phyloP scores from a whole-genome alignment of 345 rosid species.

The Rhodomyrtus tomentosa region DNA sequence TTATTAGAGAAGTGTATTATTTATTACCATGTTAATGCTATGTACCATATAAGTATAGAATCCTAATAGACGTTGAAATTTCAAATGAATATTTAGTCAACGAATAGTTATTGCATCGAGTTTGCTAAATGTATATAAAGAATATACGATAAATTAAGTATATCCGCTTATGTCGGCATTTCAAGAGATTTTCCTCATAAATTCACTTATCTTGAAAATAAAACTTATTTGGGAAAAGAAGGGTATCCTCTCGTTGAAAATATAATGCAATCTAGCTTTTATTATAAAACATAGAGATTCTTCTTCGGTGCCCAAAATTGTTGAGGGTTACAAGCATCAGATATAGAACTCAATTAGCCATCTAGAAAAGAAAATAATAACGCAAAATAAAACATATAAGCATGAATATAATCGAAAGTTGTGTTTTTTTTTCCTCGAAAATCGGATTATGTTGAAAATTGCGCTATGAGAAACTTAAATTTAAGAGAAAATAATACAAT shows the following conservation, averaged over 20 bases:
- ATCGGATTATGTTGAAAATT: not conserved
- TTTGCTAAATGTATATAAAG: not conserved
- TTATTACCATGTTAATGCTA: too few species aligned
- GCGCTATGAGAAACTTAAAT: not conserved
- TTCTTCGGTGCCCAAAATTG: not conserved
- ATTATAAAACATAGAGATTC: not conserved
- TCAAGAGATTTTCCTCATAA: not conserved
- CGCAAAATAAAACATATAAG: not conserved
- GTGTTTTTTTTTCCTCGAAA: not conserved
- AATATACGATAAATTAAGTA: not conserved
- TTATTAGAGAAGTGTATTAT: too few species aligned
- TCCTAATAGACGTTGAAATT: not conserved
- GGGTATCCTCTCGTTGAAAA: not conserved
- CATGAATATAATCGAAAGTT: not conserved
- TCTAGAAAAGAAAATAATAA: not conserved
- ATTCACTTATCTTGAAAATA: not conserved
- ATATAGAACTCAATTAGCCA: not conserved
- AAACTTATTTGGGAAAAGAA: not conserved
- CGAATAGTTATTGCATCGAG: not conserved
- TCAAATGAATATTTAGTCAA: not conserved
- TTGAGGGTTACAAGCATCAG: not conserved
- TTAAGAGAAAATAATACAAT: too few species aligned
- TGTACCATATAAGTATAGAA: not conserved
- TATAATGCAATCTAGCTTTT: not conserved
- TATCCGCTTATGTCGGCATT: not conserved